Conservation (phyloP, 83 land plant species). For the Diphasiastrum complanatum region DNA sequence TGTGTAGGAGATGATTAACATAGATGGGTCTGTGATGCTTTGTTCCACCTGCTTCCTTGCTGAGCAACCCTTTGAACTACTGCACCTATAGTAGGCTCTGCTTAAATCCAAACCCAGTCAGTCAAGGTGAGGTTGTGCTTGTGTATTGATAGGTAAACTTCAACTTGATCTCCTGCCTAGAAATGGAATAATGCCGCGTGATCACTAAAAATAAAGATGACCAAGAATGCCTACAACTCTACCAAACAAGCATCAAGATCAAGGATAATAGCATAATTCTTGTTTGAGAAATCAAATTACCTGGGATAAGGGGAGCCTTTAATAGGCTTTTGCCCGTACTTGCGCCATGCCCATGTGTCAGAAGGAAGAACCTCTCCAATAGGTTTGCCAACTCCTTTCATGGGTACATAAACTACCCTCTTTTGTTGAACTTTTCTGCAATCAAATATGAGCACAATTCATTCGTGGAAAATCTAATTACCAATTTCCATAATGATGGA, state of each 20-base stretch:
- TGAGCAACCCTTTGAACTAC: slow-evolving; percentile 7
- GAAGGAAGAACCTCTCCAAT: slow-evolving; percentile 13
- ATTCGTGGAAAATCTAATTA: too few species aligned
- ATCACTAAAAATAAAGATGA: too few species aligned
- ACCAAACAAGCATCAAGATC: neutral
- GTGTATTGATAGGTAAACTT: neutral
- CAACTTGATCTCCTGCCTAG: too few species aligned
- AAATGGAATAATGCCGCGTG: too few species aligned
- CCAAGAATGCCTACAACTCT: neutral
- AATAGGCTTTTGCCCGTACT: neutral
- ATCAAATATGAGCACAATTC: too few species aligned
- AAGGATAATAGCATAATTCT: neutral
- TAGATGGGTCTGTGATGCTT: slow-evolving; percentile 1
- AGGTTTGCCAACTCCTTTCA: slow-evolving; percentile 4
- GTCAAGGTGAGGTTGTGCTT: neutral
- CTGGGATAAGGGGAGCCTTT: slow-evolving; percentile 12
- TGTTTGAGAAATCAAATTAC: neutral
- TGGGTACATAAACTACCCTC: neutral
- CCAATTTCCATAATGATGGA: too few species aligned
- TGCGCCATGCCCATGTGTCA: slow-evolving; percentile 5
- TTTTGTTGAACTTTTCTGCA: slow-evolving; percentile 7
- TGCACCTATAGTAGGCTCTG: slow-evolving; percentile 10
- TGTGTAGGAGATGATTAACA: slow-evolving; percentile 6
- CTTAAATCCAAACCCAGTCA: neutral
- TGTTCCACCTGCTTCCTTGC: slow-evolving; percentile 6